phyloP scores from a whole-genome alignment of 495 filamentous ascomycete species.

The Aspergillus biplanus region DNA sequence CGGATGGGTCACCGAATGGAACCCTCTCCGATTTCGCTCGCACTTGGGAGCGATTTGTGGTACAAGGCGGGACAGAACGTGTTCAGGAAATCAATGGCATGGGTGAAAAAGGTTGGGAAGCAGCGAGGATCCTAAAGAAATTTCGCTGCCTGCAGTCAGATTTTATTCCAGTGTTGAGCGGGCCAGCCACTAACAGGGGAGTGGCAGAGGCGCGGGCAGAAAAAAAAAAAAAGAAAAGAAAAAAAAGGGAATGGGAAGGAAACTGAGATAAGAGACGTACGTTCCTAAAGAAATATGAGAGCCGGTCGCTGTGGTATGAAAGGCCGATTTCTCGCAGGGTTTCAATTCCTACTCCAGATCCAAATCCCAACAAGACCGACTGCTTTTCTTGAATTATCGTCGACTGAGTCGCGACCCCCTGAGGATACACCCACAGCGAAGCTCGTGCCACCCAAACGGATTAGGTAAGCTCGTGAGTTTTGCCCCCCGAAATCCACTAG shows the following conservation, averaged over 20 bases:
- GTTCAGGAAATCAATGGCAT: constrained; percentile 18
- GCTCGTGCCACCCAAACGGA: constrained; percentile 21
- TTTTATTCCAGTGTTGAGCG: constrained; percentile 2
- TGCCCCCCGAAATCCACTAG: constrained; percentile 13
- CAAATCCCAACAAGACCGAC: constrained; percentile 14
- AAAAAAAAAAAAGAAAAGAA: constrained; percentile 6
- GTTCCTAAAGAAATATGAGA: neutral
- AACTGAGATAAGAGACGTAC: constrained; percentile 1
- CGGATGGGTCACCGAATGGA: constrained; percentile 41
- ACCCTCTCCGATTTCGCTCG: constrained; percentile 31
- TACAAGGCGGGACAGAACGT: neutral
- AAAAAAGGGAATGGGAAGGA: constrained; percentile 14
- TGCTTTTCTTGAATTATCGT: constrained; percentile 5
- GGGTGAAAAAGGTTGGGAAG: neutral
- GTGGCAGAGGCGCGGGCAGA: neutral
- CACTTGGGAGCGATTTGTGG: constrained; percentile 9
- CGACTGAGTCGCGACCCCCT: constrained; percentile 19
- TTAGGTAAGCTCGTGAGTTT: constrained; percentile 24
- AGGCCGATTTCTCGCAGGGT: neutral
- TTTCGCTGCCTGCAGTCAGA: constrained; percentile 19
- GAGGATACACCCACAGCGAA: constrained; percentile 17
- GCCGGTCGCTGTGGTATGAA: constrained; percentile 6
- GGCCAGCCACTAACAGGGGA: constrained; percentile 12
- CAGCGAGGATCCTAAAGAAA: constrained; percentile 11
- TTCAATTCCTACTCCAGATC: constrained; percentile 3